Conservation (phyloP, 2,329 filamentous ascomycete genomes). For the Corynespora cassiicola region DNA sequence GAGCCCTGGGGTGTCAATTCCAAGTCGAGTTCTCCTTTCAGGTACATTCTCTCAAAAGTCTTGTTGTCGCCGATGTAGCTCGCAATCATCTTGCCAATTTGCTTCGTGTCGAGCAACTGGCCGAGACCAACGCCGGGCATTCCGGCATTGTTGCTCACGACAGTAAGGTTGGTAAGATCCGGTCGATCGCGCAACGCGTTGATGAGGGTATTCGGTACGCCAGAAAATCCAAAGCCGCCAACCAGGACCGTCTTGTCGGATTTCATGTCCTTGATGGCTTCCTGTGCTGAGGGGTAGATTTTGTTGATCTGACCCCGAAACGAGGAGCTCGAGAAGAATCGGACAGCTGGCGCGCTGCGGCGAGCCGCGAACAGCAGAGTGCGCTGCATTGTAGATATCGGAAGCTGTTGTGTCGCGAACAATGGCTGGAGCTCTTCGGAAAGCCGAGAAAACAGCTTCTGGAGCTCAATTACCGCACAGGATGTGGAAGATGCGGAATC, state of each 20-base stretch:
- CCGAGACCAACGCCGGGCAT: constrained; percentile 73
- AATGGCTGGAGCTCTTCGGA: background rate
- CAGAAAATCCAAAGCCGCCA: constrained; percentile 47
- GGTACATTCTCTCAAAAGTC: constrained; percentile 74
- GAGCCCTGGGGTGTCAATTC: constrained; percentile 81
- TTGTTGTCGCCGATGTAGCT: constrained; percentile 83
- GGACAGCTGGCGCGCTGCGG: constrained; percentile 35
- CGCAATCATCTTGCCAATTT: constrained; percentile 74
- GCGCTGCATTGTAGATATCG: constrained; percentile 36
- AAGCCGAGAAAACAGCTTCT: too few relatives aligned
- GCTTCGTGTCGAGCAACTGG: constrained; percentile 71
- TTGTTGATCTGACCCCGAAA: constrained; percentile 46
- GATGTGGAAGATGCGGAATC: too few relatives aligned
- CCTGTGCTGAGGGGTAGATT: constrained; percentile 45
- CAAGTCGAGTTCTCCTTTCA: constrained; percentile 75
- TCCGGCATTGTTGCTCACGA: constrained; percentile 83
- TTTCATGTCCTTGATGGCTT: constrained; percentile 48
- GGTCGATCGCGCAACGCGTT: constrained; percentile 44
- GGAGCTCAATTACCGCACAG: too few relatives aligned
- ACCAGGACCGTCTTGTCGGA: constrained; percentile 45
- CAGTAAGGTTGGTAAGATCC: constrained; percentile 62
- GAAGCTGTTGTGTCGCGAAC: constrained; percentile 1
- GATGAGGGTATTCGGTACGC: constrained; percentile 48
- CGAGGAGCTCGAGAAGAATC: constrained; percentile 43
- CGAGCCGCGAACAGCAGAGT: constrained; percentile 41